Evolutionary conservation across 495 filamentous ascomycete species (phyloP), one percentile per base, ranked within the genome.

Genomic region (Neurospora sp.): DNA sequence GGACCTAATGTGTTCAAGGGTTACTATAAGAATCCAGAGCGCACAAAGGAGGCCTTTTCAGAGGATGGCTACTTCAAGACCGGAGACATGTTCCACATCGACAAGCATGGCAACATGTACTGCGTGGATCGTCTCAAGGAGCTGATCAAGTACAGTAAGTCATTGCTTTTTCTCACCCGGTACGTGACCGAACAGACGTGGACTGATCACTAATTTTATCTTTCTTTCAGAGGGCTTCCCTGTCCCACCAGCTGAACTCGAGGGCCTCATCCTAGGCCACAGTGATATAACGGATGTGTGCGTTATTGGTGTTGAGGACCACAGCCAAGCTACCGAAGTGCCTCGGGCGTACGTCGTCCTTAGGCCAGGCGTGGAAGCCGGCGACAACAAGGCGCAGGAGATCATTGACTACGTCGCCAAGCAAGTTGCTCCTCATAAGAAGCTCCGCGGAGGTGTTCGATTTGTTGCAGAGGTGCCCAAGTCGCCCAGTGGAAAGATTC

Each of bases 101-200:
- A 92, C 77, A 76, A 82, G 15, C 77, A 86, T 19, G 89, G 89
- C 5, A 85, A 89, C 73, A 81, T 81, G 21, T 85, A 84, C 73
- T 84, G 94, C 78, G 94, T 92, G 1, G 93, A 95, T 76, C 90
- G 93, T n/a, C 86, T 93, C 28, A 97, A 97, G 85, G 93, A 97
- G 81, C 83, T 97, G 62, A 96, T 97, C 83, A 96, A 96, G 83
- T 96, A 96, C 80, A 90, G 84, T 85, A 78, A 76, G 69, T 73
- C 1, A 8, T 17, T 6, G 4, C 31, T 34, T 39, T 3, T 1
- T 42, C 11, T 38, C 17, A 4, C 71, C 28, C 10, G 15, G 39
- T 4, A 34, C 43, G 13, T 38, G 42, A n/a, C 72, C 24, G 36
- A 59, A 13, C 4, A 38, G 1, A 15, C 39, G n/a, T 43, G 0